These are phyloP conservation scores for Colletotrichum filicis DNA, from an alignment of 2,329 filamentous ascomycete species.

Conservation along the genomic window DNA sequence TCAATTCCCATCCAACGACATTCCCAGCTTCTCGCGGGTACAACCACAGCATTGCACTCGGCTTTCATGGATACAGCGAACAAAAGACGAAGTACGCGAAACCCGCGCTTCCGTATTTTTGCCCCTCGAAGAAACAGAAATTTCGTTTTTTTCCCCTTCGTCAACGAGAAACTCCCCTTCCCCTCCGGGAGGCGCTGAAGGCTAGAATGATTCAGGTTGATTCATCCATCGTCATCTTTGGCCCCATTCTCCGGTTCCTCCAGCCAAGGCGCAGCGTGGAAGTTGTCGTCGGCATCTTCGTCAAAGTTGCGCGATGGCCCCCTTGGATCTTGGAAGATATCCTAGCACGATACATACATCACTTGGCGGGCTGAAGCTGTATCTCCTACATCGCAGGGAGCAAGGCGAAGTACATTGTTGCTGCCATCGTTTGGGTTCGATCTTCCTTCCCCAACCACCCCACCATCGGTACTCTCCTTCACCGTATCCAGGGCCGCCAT, in stretches of 20 bases:
- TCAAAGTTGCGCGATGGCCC: background rate
- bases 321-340: constrained; percentile 5
- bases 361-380: constrained; percentile 15
- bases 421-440: background rate
- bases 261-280: constrained; percentile 13
- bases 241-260: constrained; percentile 8
- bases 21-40: constrained; percentile 17
- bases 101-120: background rate
- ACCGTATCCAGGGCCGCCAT: constrained; percentile 30
- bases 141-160: background rate
- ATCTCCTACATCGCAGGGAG: background rate
- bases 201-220: constrained; percentile 21
- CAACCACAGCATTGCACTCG: constrained; percentile 16
- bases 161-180: background rate
- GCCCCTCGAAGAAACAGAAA: background rate
- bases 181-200: background rate
- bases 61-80: constrained; percentile 8
- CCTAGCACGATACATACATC: background rate
- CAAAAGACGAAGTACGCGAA: background rate
- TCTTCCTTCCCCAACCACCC: background rate
- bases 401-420: constrained; percentile 3
- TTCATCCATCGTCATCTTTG: constrained; percentile 14
- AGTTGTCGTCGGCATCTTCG: constrained; percentile 26
- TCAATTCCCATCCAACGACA: background rate
- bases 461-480: background rate